Base-by-base conservation (phyloP, 2,329 filamentous ascomycete genomes). In the Fusarium newnesense region DNA sequence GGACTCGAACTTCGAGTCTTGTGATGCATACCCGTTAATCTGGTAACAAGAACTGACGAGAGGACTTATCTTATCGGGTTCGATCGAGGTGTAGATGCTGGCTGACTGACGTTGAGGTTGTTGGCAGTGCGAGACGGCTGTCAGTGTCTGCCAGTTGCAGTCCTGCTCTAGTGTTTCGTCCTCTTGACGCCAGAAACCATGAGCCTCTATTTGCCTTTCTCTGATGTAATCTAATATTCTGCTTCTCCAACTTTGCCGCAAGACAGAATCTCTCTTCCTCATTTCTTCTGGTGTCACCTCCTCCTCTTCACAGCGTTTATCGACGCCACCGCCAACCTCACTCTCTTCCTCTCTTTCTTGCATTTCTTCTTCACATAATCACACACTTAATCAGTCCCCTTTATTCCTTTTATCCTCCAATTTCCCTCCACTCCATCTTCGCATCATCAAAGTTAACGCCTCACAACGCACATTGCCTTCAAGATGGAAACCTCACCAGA, bases 1-100 rank as follows among this genome's bases (percentile, higher is more conserved):
- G 72, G 69, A 75, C 72, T 74, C 72, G 72, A 74, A 73, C 50
- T 60, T 60, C 64, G 68, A 72, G 64, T 65, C 69, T 47, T 67
- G 37, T 74, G 47, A 44, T 32, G 46, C 72, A 66, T 60, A 54
- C 64, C 68, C 64, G 30, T 28, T 9, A 18, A 50, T 47, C 63
- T 46, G 72, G 68, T 66, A 69, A 46, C 6, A 26, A 36, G 16
- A 46, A 30, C 15, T 60, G 32, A 26, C 18, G 32, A 57, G 47
- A 26, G n/a, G 5, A 28, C 24, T 16, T 44, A 32, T 46, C 21
- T 40, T 15, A 21, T 39, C 32, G 18, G 19, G 12, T 13, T n/a
- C 13, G 19, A 24, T n/a, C 13, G 19, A 24, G 34, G 13, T 52
- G 10, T 37, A 9, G 40, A 28, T 40, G 39, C n/a, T 26, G n/a